Conservation (phyloP, 768 basidiomycete genomes). For the Lyophyllum decastes region DNA sequence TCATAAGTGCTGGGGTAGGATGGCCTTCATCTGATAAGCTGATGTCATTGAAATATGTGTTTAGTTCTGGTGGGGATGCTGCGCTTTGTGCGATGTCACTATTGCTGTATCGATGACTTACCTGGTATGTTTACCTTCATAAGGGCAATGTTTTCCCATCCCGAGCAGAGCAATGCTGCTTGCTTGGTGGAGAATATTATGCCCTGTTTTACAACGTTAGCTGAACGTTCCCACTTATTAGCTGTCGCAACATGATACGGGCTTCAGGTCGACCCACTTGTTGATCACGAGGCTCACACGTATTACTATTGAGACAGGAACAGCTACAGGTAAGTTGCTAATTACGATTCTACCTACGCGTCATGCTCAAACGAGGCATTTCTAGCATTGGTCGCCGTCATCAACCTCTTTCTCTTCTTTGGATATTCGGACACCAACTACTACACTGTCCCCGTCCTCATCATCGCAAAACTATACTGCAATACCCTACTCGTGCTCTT, state of each 20-base stretch:
- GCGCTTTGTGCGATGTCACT: slow-evolving; percentile 27
- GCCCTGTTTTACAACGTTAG: neutral
- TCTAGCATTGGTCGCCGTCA: slow-evolving; percentile 26
- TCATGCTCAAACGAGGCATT: neutral
- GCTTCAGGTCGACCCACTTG: slow-evolving; percentile 24
- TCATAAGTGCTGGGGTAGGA: slow-evolving; percentile 20
- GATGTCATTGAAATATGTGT: neutral
- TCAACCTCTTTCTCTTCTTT: slow-evolving; percentile 27
- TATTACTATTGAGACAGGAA: slow-evolving; percentile 28
- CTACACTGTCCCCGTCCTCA: slow-evolving; percentile 23
- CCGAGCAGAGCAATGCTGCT: neutral
- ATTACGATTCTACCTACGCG: too few relatives aligned
- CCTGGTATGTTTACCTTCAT: slow-evolving; percentile 15
- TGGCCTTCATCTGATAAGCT: neutral
- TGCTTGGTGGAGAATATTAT: neutral
- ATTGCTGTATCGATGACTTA: slow-evolving; percentile 29
- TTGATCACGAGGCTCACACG: slow-evolving; percentile 24
- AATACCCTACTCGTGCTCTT: slow-evolving; percentile 30
- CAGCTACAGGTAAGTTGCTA: slow-evolving; percentile 22
- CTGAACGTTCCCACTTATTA: slow-evolving; percentile 1
- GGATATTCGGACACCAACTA: slow-evolving; percentile 25
- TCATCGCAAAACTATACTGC: slow-evolving; percentile 30
- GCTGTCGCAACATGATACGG: slow-evolving; percentile 23
- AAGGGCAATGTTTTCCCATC: neutral
- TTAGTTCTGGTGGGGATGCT: slow-evolving; percentile 25